Base-by-base conservation (phyloP, 1,139 yeast species). In the Groenewaldozyma auringiensis region DNA sequence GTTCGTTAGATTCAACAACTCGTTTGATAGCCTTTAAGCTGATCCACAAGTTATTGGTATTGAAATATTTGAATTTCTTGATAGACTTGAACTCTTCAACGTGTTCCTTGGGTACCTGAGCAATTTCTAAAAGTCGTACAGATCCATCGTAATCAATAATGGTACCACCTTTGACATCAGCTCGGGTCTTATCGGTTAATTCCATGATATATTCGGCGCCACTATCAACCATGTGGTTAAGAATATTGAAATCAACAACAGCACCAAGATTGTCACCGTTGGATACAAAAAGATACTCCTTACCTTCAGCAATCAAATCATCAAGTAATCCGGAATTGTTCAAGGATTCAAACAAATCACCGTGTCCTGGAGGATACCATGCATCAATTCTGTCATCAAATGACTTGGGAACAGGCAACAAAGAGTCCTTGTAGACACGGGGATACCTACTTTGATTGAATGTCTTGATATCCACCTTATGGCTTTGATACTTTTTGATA, bases 331-430 rank as follows among this genome's bases (percentile, higher is more conserved):
- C 98, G 17, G 95, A 82, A 52, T 86, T 81, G 51, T 85, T 82
- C 64, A 92, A 74, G 25, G 94, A 74, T 71, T 92, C 98, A 60
- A 89, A 92, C 68, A 92, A 74, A 69, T 92, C 98, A 69, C 98
- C 98, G 68, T 92, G 98, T 45, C 98, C 98, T 21, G 98, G 98
- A 45, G 98, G 98, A 67, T 92, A 94, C 98, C 98, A 92, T 44
- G 81, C 69, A 61, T 86, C 94, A 60, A 84, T 75, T 38, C 78
- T 73, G 63, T 88, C 96, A 50, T 83, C 81, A 54, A 68, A 76
- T 40, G 76, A 65, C 56, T 84, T 78, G 49, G 98, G 97, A 38
- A 92, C 96, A 32, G 98, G 98, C 64, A 92, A 76, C 58, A 88
- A 72, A 25, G 97, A 87, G 68, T 92, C 98, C 71, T 84, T 87